Evolutionary conservation across 495 filamentous ascomycete genomes (phyloP), one percentile per base, ranked within the genome.

Genomic region (Rostrohypoxylon terebratum): DNA sequence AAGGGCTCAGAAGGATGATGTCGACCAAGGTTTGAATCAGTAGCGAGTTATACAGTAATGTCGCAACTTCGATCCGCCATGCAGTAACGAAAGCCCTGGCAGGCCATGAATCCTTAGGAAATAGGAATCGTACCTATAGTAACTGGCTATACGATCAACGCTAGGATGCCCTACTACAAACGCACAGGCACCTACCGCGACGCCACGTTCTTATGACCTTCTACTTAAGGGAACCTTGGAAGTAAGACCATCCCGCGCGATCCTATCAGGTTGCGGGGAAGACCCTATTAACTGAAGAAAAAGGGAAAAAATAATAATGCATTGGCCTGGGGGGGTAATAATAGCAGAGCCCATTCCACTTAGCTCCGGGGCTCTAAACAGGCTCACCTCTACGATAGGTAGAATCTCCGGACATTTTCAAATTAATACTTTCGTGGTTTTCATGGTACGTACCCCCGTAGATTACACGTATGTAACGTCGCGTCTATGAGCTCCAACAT

Each of bases 381-480:
- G 33, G 14, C 31, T 59, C 45, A 38, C 31, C 36, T 59, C 13
- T 63, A 28, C 25, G 67, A 60, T 71, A 54, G 59, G 54, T 4
- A 44, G 63, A 59, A 68, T 63, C 44, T 28, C 58, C 20, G 44
- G 48, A 33, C 28, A 55, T 25, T 38, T n/a, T n/a, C n/a, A 18
- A 57, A 23, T 48, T n/a, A 23, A 48, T 63, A 20, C 63, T 45
- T 61, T 14, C 42, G 51, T 20, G n/a, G 42, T 66, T 45, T 61
- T 14, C 42, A 51, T 20, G n/a, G 42, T 66, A 62, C 42, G 42
- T 66, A 73, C 51, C 62, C 16, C 50, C 34, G 42, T 69, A 38
- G 48, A 51, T n/a, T 21, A 50, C 50, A 74, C 68, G 67, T 74
- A 74, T 71, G 72, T 74, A 74, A 74, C 72, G 68, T 74, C 72